Evolutionary conservation across 1,139 yeast species (phyloP).

Genomic region (Candida gigantensis): DNA sequence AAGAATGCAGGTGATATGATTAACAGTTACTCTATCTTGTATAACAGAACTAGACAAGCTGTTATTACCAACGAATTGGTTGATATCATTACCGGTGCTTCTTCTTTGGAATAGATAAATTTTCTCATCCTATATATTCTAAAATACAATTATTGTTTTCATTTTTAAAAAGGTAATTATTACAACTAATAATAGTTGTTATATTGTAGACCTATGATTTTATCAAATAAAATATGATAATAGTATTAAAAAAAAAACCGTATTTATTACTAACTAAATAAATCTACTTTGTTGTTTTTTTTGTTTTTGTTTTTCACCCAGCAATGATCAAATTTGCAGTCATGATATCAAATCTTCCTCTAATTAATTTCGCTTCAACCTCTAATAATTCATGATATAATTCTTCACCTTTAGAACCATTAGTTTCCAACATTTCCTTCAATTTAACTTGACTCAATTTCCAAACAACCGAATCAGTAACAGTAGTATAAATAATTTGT

Average conservation of each 20-base stretch:
- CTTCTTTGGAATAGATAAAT: slow-evolving; percentile 84
- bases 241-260: too few species aligned
- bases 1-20: slow-evolving; percentile 99
- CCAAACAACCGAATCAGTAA: slow-evolving; percentile 71
- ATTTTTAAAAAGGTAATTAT: too few species aligned
- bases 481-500: slow-evolving; percentile 48
- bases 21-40: slow-evolving; percentile 89
- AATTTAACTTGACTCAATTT: slow-evolving; percentile 52
- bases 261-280: too few species aligned
- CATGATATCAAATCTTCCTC: slow-evolving; percentile 73
- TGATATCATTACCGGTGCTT: slow-evolving; percentile 99
- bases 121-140: slow-evolving; percentile 1
- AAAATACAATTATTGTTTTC: too few species aligned
- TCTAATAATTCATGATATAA: slow-evolving; percentile 69
- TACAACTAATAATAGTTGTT: too few species aligned
- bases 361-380: slow-evolving; percentile 64
- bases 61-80: slow-evolving; percentile 99
- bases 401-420: slow-evolving; percentile 42
- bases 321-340: slow-evolving; percentile 70
- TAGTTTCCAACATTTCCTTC: slow-evolving; percentile 38
- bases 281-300: not conserved
- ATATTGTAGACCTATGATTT: too few species aligned
- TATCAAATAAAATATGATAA: too few species aligned
- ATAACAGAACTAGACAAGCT: slow-evolving; percentile 99
- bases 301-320: slow-evolving; percentile 19